Percentiles rank a stretch among this genome's conserved stretches.
phyloP scores from a whole-genome alignment of 2,329 filamentous ascomycete genomes.

The Penicillium sp. region DNA sequence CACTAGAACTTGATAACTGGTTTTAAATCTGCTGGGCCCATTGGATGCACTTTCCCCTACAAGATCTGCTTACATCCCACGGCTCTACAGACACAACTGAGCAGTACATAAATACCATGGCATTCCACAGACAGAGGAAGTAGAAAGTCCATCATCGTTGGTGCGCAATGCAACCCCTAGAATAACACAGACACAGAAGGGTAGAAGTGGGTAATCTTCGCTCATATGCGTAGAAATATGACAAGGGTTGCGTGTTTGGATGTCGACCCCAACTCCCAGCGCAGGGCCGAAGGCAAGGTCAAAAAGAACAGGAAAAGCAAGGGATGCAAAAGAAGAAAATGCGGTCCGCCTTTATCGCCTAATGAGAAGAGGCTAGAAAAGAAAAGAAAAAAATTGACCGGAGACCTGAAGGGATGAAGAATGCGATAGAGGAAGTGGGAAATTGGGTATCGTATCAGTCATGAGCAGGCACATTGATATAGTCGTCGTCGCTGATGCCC shows the following conservation, averaged over 20 bases:
- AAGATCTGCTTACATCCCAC: neutral
- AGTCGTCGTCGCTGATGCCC: conserved; percentile 47
- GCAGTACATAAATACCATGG: conserved; percentile 17
- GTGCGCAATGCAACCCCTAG: conserved; percentile 35
- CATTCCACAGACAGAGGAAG: conserved; percentile 18
- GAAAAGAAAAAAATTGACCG: conserved; percentile 12
- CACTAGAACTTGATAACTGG: neutral
- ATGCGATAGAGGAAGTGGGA: neutral
- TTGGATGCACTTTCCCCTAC: neutral
- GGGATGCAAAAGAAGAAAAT: conserved; percentile 11
- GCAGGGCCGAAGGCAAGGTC: conserved; percentile 6
- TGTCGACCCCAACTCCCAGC: conserved; percentile 7
- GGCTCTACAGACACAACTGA: neutral
- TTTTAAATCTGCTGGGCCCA: neutral
- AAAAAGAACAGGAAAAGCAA: conserved; percentile 12
- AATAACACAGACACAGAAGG: conserved; percentile 22
- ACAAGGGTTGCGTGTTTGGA: conserved; percentile 19
- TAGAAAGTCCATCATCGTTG: conserved; percentile 24
- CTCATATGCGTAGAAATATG: conserved; percentile 32
- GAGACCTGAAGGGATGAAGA: conserved; percentile 5
- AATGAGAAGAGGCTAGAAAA: conserved; percentile 18
- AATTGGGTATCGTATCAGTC: conserved; percentile 41
- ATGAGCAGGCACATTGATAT: conserved; percentile 42
- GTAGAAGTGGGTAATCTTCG: conserved; percentile 22
- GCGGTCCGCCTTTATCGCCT: conserved; percentile 17